Base-by-base conservation (phyloP, 208 protist genomes). In the Trypanosoma lewisi region DNA sequence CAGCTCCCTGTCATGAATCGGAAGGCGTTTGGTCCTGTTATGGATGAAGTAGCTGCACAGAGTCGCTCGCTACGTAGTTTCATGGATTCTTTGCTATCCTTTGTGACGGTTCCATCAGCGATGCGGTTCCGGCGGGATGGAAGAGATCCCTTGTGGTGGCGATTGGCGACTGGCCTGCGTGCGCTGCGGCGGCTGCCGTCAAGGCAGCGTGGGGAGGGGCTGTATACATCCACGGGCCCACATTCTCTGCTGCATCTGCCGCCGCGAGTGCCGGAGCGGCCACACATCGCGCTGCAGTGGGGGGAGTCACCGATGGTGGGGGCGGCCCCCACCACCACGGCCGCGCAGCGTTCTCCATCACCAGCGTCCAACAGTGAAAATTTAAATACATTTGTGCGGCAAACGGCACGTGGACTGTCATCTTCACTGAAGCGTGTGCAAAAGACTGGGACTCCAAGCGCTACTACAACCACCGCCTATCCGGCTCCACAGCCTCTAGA, bases 21-120 rank as follows among this genome's bases (percentile, higher is more conserved):
- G 1, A 36, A 12, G 0, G 16, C 19, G 14, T 19, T 17, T 41
- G 27, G 0, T 27, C 27, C 2, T 63, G 19, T 17, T 5, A 2
- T 31, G 7, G 48, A 21, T 17, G 48, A 57, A n/a, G 27, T 51
- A 11, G 28, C 3, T 42, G 12, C 17, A 27, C 64, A 70, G 48
- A 27, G 21, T 0, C 19, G 39, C 8, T 19, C 36, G 28, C 21
- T 70, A 28, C 64, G 49, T 16, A 39, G 27, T 30, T 63, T 70
- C 28, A 54, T 70, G 34, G 55, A 63, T 12, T n/a, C 14, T 23
- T 25, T 70, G 36, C 21, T 70, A 30, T 2, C 34, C 2, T 70
- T 70, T 55, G 56, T 70, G 17, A 63, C 56, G 23, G 55, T 70
- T 37, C 56, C 64, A 19, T 56, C 64, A 37, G 45, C 36, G 34